Evolutionary conservation across 2,329 filamentous ascomycete species (phyloP).

Genomic region (Mollisiaceae sp.): DNA sequence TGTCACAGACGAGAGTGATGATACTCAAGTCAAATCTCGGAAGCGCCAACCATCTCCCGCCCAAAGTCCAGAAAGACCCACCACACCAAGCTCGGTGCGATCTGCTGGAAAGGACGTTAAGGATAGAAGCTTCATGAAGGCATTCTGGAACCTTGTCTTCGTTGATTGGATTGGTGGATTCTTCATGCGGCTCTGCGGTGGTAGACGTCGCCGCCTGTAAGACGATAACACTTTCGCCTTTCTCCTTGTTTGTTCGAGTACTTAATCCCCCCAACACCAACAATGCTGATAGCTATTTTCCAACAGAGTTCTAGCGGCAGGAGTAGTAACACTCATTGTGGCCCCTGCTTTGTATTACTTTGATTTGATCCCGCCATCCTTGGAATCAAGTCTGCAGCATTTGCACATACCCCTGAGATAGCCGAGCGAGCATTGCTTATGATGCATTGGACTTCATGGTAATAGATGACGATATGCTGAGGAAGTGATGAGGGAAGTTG

Average conservation of each 20-base stretch:
- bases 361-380: slow-evolving; percentile 13
- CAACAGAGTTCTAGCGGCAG: slow-evolving; percentile 36
- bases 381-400: slow-evolving; percentile 5
- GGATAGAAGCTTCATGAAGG: slow-evolving; percentile 38
- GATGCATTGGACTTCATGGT: slow-evolving; percentile 9
- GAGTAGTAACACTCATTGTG: slow-evolving; percentile 33
- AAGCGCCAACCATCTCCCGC: slow-evolving; percentile 28
- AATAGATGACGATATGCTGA: slow-evolving; percentile 15
- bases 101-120: slow-evolving; percentile 35
- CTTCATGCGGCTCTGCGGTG: slow-evolving; percentile 38
- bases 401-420: slow-evolving; percentile 20
- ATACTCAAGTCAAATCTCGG: slow-evolving; percentile 31
- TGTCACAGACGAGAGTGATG: slow-evolving; percentile 27
- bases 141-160: slow-evolving; percentile 43
- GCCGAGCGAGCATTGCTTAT: neutral
- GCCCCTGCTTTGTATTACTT: slow-evolving; percentile 36
- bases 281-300: slow-evolving; percentile 35
- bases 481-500: neutral
- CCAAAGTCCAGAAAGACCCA: slow-evolving; percentile 32
- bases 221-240: slow-evolving; percentile 23
- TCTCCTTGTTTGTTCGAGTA: slow-evolving; percentile 17
- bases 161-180: slow-evolving; percentile 46
- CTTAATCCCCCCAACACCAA: slow-evolving; percentile 16
- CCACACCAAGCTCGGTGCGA: slow-evolving; percentile 39
- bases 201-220: slow-evolving; percentile 38